A percentile compares a stretch with the other conserved stretches of the same genome.
These are phyloP conservation scores for Casuarina cunninghamiana DNA, from an alignment of 306 rosid species.

Conservation along the genomic window DNA sequence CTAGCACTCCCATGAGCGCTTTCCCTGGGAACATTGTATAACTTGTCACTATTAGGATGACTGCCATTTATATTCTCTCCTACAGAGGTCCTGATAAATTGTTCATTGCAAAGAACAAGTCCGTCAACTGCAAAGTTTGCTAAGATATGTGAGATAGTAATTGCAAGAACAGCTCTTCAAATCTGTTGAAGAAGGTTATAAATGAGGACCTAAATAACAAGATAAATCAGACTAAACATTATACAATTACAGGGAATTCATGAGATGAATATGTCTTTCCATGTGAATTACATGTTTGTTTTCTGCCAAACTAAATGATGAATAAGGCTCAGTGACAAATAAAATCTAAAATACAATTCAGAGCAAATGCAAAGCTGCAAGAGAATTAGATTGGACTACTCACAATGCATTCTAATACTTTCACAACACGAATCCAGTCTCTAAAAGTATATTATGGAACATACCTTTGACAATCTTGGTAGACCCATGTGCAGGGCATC, in stretches of 20 bases:
- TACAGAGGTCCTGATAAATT: conserved; percentile 54
- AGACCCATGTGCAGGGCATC: conserved; percentile 67
- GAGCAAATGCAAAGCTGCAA: neutral
- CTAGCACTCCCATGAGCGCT: conserved; percentile 60
- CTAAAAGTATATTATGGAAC: conserved; percentile 9
- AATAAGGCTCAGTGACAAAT: neutral
- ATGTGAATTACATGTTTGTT: neutral
- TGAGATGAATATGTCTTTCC: neutral
- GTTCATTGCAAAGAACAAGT: conserved; percentile 86
- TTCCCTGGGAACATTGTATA: conserved; percentile 57
- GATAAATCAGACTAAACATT: neutral
- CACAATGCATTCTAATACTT: neutral
- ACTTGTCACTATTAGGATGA: conserved; percentile 45
- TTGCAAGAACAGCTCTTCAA: conserved; percentile 5
- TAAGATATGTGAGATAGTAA: conserved; percentile 34
- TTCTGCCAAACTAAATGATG: neutral
- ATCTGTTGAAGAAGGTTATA: neutral
- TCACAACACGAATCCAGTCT: conserved; percentile 11
- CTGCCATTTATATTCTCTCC: conserved; percentile 49
- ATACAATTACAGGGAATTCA: neutral
- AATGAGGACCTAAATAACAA: conserved; percentile 5
- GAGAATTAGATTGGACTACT: neutral
- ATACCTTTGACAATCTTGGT: conserved; percentile 58
- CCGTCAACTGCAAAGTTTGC: conserved; percentile 71
- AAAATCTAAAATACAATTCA: neutral